Base-by-base conservation (phyloP, 768 basidiomycete species). In the Boletus reticulatus region DNA sequence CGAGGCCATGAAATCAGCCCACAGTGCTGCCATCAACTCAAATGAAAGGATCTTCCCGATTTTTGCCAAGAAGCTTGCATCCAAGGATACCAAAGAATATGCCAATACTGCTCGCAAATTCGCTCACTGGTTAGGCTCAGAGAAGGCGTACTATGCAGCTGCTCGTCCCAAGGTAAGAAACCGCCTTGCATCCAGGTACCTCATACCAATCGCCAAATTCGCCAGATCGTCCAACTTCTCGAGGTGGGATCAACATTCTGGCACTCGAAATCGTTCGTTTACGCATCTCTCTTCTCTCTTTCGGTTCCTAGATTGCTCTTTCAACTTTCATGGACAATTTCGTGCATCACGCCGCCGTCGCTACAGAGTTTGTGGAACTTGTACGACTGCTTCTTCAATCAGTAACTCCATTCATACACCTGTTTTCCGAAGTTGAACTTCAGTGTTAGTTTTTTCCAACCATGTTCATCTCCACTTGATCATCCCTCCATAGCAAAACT, bases 71-170 rank as follows among this genome's bases (percentile, higher is more conserved):
- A 76, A 67, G 52, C 67, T 78, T 31, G 58, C 64, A 4, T 65
- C 69, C 45, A 55, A 63, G 24, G 66, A 78, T 42, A 3, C 43
- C 41, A 61, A 42, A 10, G 63, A 68, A 13, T 72, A 57, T 19
- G 17, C 41, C 22, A 51, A 20, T 17, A 69, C 58, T 2, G 34
- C 76, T 7, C 62, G 62, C 17, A 82, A 76, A 62, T 66, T 84
- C 19, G 66, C 72, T 1, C 6, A n/a, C 3, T 84, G 81, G 81
- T 62, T 83, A 41, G 46, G 62, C 24, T 76, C 77, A 48, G 71
- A 74, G 41, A 78, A 76, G 58, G 83, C 83, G 1, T 84, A 84
- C 60, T 85, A 85, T 62, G 45, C 65, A 1, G 71, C 57, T 32
- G 83, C 81, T 42, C 76, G 80, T 36, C 76, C 74, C 43, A 76